Percentiles rank a stretch among this genome's conserved stretches.
These are phyloP conservation scores for Syncephalastrum sp. DNA, from an alignment of 371 early-diverging fungal genomes.

Conservation along the genomic window DNA sequence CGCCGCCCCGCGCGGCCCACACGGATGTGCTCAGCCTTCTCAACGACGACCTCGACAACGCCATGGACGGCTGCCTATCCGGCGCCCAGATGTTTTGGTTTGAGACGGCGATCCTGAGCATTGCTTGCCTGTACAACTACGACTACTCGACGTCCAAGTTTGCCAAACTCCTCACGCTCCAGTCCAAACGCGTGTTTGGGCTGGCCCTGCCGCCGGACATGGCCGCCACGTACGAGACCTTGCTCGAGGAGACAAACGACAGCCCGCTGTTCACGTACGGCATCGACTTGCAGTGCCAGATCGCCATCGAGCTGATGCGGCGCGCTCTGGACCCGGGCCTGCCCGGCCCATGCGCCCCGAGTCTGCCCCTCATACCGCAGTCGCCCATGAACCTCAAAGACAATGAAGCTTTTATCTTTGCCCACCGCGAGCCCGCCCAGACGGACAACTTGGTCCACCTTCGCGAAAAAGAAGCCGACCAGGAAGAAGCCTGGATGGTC, in stretches of 20 bases:
- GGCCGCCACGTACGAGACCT: slow-evolving; percentile 8
- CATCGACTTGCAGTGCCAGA: slow-evolving; percentile 35
- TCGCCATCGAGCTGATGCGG: slow-evolving; percentile 31
- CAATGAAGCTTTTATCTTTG: slow-evolving; percentile 23
- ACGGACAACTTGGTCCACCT: background rate
- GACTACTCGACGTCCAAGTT: slow-evolving; percentile 52
- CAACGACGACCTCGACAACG: background rate
- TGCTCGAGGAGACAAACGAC: slow-evolving; percentile 22
- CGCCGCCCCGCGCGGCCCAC: background rate
- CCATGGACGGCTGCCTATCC: slow-evolving; percentile 1
- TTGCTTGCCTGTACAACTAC: slow-evolving; percentile 55
- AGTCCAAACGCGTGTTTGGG: slow-evolving; percentile 15
- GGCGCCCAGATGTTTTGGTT: slow-evolving; percentile 49
- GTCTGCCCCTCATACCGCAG: slow-evolving; percentile 20
- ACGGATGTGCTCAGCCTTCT: background rate
- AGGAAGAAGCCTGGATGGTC: slow-evolving; percentile 29
- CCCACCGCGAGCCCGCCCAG: slow-evolving; percentile 5
- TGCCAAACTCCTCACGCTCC: slow-evolving; percentile 31
- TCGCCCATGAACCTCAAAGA: slow-evolving; percentile 8
- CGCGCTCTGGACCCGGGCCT: slow-evolving; percentile 19
- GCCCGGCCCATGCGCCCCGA: slow-evolving; percentile 15
- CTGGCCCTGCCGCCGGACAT: background rate
- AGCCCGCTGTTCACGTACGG: slow-evolving; percentile 30
- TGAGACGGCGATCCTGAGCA: slow-evolving; percentile 44
- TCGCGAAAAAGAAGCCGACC: slow-evolving; percentile 2